Conservation (phyloP, 139 green algal genomes). For the Bryopsis sp. region DNA sequence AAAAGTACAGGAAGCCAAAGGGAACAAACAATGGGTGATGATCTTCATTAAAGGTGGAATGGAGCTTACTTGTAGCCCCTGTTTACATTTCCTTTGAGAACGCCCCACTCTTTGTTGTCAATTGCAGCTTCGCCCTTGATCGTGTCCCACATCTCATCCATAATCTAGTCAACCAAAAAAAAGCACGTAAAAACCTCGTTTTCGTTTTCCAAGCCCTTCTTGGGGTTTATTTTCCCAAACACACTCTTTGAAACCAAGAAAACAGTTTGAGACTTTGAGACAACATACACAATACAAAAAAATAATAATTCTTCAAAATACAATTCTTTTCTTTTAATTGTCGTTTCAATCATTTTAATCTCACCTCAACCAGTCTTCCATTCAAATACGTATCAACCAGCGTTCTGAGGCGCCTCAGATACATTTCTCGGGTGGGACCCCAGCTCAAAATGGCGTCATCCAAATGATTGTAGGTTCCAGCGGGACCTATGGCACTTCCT, state of each 20-base stretch:
- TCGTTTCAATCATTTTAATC: not conserved
- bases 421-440: constrained; percentile 63
- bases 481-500: constrained; percentile 26
- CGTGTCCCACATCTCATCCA: constrained; percentile 9
- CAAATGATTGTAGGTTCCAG: constrained; percentile 78
- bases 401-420: constrained; percentile 67
- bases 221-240: too few relatives aligned
- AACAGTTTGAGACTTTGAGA: not conserved
- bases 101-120: constrained; percentile 23
- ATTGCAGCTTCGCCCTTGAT: constrained; percentile 18
- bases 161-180: constrained; percentile 16
- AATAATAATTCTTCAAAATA: not conserved
- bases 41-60: not conserved
- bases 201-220: not conserved
- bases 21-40: too few relatives aligned
- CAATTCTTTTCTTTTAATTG: not conserved
- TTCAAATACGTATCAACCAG: constrained; percentile 64
- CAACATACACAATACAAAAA: not conserved
- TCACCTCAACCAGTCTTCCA: constrained; percentile 27
- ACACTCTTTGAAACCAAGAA: not conserved
- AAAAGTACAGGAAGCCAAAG: not conserved
- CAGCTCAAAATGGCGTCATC: constrained; percentile 60
- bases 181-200: constrained; percentile 3
- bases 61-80: not conserved
- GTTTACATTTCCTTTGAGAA: not conserved